These are phyloP conservation scores for Fagus sylvatica DNA, from an alignment of 306 rosid genomes.

Conservation along the genomic window DNA sequence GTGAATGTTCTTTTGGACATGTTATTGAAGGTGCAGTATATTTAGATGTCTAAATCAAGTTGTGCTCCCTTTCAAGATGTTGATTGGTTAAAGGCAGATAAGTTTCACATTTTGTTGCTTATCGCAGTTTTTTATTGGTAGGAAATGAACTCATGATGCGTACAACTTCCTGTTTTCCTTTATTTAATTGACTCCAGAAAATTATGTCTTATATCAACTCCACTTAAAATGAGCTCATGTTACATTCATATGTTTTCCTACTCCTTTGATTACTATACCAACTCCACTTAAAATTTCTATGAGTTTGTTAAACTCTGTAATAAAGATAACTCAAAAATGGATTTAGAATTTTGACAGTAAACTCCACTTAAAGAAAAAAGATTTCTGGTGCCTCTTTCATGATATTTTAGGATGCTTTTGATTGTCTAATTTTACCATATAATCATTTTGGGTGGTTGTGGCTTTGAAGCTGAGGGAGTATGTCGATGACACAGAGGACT, in stretches of 20 bases:
- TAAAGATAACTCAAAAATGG: too few species aligned
- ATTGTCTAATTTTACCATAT: background rate
- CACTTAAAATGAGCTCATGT: background rate
- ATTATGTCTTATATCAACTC: background rate
- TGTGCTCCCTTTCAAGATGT: background rate
- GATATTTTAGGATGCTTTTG: background rate
- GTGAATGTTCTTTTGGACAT: background rate
- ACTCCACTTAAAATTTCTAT: background rate
- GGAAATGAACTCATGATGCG: background rate
- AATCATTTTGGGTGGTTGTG: conserved; percentile 8
- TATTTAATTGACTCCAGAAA: background rate
- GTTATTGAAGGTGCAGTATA: background rate
- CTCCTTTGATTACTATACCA: background rate
- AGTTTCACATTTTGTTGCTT: background rate
- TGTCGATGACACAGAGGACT: conserved; percentile 96
- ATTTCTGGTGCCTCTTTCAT: too few species aligned
- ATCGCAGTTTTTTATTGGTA: background rate
- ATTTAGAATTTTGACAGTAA: too few species aligned
- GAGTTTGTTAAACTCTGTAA: too few species aligned
- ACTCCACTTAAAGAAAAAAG: too few species aligned
- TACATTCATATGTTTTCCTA: background rate
- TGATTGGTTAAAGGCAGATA: background rate
- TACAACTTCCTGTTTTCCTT: background rate
- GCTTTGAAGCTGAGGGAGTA: conserved; percentile 82
- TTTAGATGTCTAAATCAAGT: background rate